Percentiles rank a stretch among this genome's conserved stretches.
Conservation (phyloP, 2,329 filamentous ascomycete species). For the Ambrosiella xylebori region DNA sequence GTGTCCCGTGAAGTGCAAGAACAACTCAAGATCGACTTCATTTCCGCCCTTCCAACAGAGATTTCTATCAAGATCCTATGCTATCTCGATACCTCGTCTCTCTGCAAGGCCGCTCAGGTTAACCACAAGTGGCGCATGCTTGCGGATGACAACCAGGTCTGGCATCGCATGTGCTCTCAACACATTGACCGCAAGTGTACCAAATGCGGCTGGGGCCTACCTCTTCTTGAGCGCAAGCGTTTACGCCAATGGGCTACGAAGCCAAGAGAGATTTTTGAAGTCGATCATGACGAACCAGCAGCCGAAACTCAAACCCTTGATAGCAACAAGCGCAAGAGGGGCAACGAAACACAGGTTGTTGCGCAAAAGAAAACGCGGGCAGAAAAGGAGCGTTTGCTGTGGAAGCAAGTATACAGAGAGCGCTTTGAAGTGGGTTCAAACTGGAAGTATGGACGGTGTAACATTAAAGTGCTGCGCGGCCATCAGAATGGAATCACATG, state of each 20-base stretch:
- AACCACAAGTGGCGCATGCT: constrained; percentile 73
- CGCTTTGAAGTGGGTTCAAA: constrained; percentile 91
- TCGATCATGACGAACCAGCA: constrained; percentile 10
- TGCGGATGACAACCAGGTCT: constrained; percentile 94
- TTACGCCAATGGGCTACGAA: constrained; percentile 65
- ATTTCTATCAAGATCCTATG: constrained; percentile 86
- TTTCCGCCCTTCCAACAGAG: constrained; percentile 74
- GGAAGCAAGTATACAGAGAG: constrained; percentile 96
- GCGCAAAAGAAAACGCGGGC: constrained; percentile 10
- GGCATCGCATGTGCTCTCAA: constrained; percentile 95
- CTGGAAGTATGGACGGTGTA: constrained; percentile 89
- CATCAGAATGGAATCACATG: constrained; percentile 56
- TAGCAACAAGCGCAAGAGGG: constrained; percentile 9
- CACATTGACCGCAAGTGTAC: constrained; percentile 88
- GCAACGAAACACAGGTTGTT: background rate
- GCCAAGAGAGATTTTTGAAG: constrained; percentile 13
- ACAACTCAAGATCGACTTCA: constrained; percentile 93
- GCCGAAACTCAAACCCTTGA: background rate
- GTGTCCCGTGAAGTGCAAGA: constrained; percentile 82
- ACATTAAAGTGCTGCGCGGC: constrained; percentile 67
- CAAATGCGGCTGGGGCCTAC: constrained; percentile 90
- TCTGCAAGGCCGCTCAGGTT: constrained; percentile 92
- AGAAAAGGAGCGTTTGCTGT: constrained; percentile 27
- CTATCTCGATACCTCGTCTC: constrained; percentile 79
- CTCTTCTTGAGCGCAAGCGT: constrained; percentile 73